These are phyloP conservation scores for Cladosporium sp. DNA, from an alignment of 2,329 filamentous ascomycete genomes.

Conservation along the genomic window DNA sequence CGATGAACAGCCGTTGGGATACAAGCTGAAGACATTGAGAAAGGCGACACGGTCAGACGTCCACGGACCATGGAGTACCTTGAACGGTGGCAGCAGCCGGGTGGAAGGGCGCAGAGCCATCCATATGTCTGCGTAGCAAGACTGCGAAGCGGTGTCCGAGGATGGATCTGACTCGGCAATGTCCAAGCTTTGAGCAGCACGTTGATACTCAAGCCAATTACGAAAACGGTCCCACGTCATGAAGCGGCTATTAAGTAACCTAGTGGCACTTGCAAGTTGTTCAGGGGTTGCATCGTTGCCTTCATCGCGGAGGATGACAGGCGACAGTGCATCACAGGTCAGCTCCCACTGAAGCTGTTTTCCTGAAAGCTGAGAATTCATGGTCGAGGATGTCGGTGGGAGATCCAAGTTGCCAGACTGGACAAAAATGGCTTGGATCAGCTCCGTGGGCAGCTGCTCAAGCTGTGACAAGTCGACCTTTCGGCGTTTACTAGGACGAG, in stretches of 20 bases:
- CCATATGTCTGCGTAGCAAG: conserved; percentile 18
- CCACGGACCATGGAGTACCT: conserved; percentile 24
- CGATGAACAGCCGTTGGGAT: not conserved
- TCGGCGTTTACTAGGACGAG: conserved; percentile 1
- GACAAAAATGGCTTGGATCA: conserved; percentile 32
- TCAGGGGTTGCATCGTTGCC: conserved; percentile 2
- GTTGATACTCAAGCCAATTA: conserved; percentile 19
- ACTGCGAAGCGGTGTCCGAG: not conserved
- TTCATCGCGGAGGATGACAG: conserved; percentile 15
- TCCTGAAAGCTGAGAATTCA: conserved; percentile 28
- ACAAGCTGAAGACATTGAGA: conserved; percentile 9
- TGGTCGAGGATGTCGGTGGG: conserved; percentile 25
- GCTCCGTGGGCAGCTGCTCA: conserved; percentile 32
- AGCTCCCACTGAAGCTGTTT: conserved; percentile 26
- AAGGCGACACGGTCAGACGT: conserved; percentile 19
- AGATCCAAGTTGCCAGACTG: conserved; percentile 28
- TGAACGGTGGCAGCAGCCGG: conserved; percentile 19
- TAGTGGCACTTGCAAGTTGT: conserved; percentile 20
- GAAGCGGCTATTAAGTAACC: conserved; percentile 31
- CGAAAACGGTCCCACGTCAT: conserved; percentile 32
- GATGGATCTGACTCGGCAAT: conserved; percentile 1
- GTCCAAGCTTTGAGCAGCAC: not conserved
- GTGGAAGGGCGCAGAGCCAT: conserved; percentile 16
- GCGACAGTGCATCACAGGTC: conserved; percentile 21
- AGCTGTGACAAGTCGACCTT: conserved; percentile 21